phyloP scores from a whole-genome alignment of 148 eudicot genomes.

The Nepenthes mirabilis region DNA sequence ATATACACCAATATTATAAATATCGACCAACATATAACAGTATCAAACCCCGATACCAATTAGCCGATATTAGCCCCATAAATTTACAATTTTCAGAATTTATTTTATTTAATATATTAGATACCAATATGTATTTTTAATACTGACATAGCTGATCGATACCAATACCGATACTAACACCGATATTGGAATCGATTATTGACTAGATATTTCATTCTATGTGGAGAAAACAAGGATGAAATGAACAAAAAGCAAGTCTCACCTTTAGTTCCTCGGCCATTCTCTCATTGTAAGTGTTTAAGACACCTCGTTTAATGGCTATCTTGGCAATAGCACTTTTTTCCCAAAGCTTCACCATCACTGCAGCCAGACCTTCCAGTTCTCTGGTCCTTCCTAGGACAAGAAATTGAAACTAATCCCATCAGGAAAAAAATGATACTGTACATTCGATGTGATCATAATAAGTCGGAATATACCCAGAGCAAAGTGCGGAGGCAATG shows the following conservation, averaged over 20 bases:
- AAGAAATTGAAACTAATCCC: conserved; percentile 9
- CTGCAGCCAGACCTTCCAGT: conserved; percentile 82
- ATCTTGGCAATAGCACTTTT: conserved; percentile 91
- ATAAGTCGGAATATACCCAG: conserved; percentile 41
- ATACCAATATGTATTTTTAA: too few relatives aligned
- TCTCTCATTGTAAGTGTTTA: conserved; percentile 67
- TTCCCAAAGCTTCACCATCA: conserved; percentile 90
- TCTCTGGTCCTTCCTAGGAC: conserved; percentile 76
- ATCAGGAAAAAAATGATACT: conserved; percentile 2
- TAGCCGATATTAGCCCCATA: too few relatives aligned
- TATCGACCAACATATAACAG: too few relatives aligned
- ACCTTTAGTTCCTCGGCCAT: conserved; percentile 97
- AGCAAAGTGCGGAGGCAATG: conserved; percentile 85
- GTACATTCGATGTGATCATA: background rate
- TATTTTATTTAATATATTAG: too few relatives aligned
- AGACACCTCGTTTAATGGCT: conserved; percentile 92
- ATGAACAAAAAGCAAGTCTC: background rate
- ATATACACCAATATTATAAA: too few relatives aligned
- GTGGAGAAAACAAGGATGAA: too few relatives aligned
- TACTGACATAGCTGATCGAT: too few relatives aligned
- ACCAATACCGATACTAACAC: too few relatives aligned
- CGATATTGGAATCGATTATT: too few relatives aligned
- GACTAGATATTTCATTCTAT: too few relatives aligned
- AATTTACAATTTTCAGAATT: too few relatives aligned
- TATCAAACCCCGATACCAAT: too few relatives aligned